Base-by-base conservation (phyloP, 768 basidiomycete species). In the Mycena floridula region DNA sequence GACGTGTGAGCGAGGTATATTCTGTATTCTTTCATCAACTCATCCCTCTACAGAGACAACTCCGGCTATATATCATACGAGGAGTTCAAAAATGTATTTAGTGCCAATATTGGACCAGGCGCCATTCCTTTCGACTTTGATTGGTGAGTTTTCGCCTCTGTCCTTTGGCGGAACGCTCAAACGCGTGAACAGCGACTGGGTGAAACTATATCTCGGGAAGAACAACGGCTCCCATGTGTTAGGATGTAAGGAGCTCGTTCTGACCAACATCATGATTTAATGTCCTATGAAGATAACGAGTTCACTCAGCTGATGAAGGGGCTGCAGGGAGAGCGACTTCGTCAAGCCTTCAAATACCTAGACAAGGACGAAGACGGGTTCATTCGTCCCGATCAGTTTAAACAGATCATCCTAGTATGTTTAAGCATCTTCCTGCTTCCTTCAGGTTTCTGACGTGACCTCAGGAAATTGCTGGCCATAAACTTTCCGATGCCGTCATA, bases 231-330 rank as follows among this genome's bases (percentile, higher is more conserved):
- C 82, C 28, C 92, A 93, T 59, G 91, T 94, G 47, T 73, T 96
- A 45, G 91, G 91, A 67, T 96, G 93, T 92, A 56, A 56, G 86
- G 73, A 5, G 5, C 11, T 36, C 41, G 4, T 26, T 45, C 44
- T n/a, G 16, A 8, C 23, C 35, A 15, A 12, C 27, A 25, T 22
- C 13, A 15, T 16, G 21, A 23, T 2, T 12, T 44, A 26, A 20
- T 18, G 12, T 9, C 25, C 13, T 37, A n/a, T 42, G 23, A 12
- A 92, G 88, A 94, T 68, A 88, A 88, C 60, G 94, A 98, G 65
- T 98, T 98, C 67, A 96, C 93, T 24, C 94, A 97, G 67, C 69
- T 98, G 48, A 96, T 99, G 91, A 98, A 97, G 66, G 95, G 93
- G 35, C 77, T 97, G 45, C 96, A 97, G 68, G 96, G 94, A 58